Base-by-base conservation (phyloP, 176 grass and related monocot genomes). In the Bonia amplexicaulis region DNA sequence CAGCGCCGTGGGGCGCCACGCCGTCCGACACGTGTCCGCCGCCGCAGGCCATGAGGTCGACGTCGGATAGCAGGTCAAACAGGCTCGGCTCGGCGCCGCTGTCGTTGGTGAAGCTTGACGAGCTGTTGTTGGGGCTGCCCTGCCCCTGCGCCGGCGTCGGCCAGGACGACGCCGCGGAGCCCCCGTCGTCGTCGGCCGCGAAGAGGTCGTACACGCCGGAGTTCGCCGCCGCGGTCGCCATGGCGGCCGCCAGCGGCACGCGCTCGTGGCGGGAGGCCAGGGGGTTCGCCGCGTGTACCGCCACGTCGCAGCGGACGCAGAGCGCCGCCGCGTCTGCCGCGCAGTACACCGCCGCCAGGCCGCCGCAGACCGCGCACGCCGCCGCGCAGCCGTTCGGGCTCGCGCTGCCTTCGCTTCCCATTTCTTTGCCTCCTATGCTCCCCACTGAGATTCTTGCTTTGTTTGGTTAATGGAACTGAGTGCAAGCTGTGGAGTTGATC, bases 151-250 rank as follows among this genome's bases (percentile, higher is more conserved):
- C 69, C 4, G 13, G 19, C 9, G 68, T 19, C 15, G 85, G 5
- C 85, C 84, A 90, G 57, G 84, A 82, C 25, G 84, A 47, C 14
- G 35, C 57, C 8, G 65, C 63, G 15, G 63, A 42, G 73, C 53
- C 70, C 14, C 80, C 71, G 39, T 69, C 64, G 9, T 88, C 90
- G 65, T 85, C 81, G 47, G 69, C 25, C 4, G 71, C 82, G 33
- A 92, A 88, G 31, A 92, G 86, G 52, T 86, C 83, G 73, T 88
- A 85, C 66, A 79, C 86, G 55, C 89, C 89, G 59, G 84, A 83
- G 6, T 74, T 80, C 29, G 66, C 88, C 0, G 75, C 66, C 26
- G 13, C 7, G 53, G 58, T 39, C 14, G 44, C 86, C 48, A 71
- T 14, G 61, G 87, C 73, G 20, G 59, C 75, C 4, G 76, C 58